Evolutionary conservation across 2,329 filamentous ascomycete species (phyloP).

Genomic region (Hypoxylon sp.): DNA sequence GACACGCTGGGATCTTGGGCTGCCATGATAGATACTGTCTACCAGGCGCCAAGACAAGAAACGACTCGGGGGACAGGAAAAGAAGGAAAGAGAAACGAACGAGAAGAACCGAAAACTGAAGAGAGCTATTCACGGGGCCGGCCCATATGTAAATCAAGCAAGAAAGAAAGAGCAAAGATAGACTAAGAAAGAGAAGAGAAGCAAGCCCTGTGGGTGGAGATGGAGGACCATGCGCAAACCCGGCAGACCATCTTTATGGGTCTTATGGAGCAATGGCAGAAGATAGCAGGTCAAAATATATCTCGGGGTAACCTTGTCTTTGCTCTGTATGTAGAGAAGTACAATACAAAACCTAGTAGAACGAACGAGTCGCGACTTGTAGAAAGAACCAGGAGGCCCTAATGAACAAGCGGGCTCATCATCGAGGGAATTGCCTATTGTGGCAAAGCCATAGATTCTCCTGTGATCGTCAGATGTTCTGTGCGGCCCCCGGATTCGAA

Average conservation of each 20-base stretch:
- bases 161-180: slow-evolving; percentile 3
- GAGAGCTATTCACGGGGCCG: slow-evolving; percentile 14
- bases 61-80: slow-evolving; percentile 20
- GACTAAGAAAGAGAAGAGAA: too few species aligned
- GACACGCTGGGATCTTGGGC: slow-evolving; percentile 45
- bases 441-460: slow-evolving; percentile 1
- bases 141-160: slow-evolving; percentile 24
- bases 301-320: slow-evolving; percentile 27
- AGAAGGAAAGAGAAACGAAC: slow-evolving; percentile 24
- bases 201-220: slow-evolving; percentile 21
- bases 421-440: slow-evolving; percentile 12
- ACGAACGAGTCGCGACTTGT: too few species aligned
- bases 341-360: too few species aligned
- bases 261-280: slow-evolving; percentile 19
- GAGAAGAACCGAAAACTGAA: slow-evolving; percentile 16
- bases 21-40: slow-evolving; percentile 41
- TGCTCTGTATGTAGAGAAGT: too few species aligned
- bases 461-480: slow-evolving; percentile 21
- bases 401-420: slow-evolving; percentile 8
- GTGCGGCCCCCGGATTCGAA: slow-evolving; percentile 28
- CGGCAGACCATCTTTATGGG: slow-evolving; percentile 17
- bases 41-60: slow-evolving; percentile 35
- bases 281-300: slow-evolving; percentile 25
- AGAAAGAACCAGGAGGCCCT: slow-evolving; percentile 1
- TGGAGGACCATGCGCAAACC: slow-evolving; percentile 20